Evolutionary conservation across 2,329 filamentous ascomycete genomes (phyloP).

Genomic region (Colletotrichum gigasporum): DNA sequence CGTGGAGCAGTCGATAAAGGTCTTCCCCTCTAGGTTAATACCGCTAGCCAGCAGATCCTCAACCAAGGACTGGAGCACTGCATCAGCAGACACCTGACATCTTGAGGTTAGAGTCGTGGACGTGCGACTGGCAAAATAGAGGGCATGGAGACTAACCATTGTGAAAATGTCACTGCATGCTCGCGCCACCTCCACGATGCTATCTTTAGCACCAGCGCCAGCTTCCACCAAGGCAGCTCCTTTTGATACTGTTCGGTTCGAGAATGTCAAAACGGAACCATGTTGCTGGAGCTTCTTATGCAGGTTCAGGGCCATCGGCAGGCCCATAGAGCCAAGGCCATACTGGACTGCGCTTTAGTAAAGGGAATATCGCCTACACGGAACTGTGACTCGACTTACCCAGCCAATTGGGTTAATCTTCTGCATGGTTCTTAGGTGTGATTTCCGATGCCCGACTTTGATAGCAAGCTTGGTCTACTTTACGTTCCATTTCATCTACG

Average conservation of each 20-base stretch:
- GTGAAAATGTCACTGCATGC: constrained; percentile 47
- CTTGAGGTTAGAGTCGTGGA: too few relatives aligned
- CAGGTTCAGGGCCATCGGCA: constrained; percentile 58
- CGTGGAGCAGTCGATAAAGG: constrained; percentile 59
- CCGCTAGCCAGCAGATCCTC: constrained; percentile 37
- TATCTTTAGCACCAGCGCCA: constrained; percentile 38
- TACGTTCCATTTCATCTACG: too few relatives aligned
- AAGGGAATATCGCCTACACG: not conserved
- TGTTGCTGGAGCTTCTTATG: constrained; percentile 45
- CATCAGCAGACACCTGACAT: constrained; percentile 45
- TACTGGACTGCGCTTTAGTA: not conserved
- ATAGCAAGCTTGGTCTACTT: not conserved
- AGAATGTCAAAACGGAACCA: constrained; percentile 46
- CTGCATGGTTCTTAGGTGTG: not conserved
- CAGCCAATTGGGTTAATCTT: constrained; percentile 14
- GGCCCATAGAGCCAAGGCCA: constrained; percentile 62
- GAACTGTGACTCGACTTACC: not conserved
- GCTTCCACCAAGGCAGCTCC: constrained; percentile 43
- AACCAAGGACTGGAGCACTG: constrained; percentile 45
- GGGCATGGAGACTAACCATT: constrained; percentile 48
- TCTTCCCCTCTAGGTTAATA: constrained; percentile 44
- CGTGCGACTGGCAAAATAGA: too few relatives aligned
- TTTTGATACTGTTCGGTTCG: constrained; percentile 56
- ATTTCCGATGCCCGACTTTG: not conserved
- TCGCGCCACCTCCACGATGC: constrained; percentile 39